Evolutionary conservation across 768 basidiomycete species (phyloP).

Genomic region (Mycena indigotica): DNA sequence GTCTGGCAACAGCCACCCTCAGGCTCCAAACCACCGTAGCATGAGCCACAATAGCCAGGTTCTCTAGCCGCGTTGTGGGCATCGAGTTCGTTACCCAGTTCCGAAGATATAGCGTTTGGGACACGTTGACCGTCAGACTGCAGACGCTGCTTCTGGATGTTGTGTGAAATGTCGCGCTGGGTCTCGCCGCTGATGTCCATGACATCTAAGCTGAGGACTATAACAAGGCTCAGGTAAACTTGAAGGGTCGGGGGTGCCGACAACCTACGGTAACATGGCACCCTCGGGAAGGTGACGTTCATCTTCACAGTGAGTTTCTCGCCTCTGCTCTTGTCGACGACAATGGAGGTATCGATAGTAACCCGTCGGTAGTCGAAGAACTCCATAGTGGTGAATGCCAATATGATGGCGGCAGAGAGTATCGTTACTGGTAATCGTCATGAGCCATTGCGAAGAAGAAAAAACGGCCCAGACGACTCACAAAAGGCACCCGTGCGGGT

Average conservation of each 20-base stretch:
- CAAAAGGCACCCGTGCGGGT: slow-evolving; percentile 91
- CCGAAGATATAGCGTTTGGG: slow-evolving; percentile 53
- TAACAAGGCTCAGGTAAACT: neutral
- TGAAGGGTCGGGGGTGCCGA: slow-evolving; percentile 1
- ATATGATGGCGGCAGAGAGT: slow-evolving; percentile 87
- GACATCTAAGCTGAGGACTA: slow-evolving; percentile 93
- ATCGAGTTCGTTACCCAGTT: slow-evolving; percentile 87
- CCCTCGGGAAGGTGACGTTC: slow-evolving; percentile 93
- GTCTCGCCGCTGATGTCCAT: slow-evolving; percentile 99
- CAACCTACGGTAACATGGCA: slow-evolving; percentile 86
- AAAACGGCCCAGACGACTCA: slow-evolving; percentile 39
- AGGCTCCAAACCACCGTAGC: slow-evolving; percentile 85
- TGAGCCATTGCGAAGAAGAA: neutral
- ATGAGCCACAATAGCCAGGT: slow-evolving; percentile 86
- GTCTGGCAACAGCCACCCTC: slow-evolving; percentile 88
- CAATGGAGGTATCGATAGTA: slow-evolving; percentile 84
- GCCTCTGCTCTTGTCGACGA: slow-evolving; percentile 93
- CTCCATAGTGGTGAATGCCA: slow-evolving; percentile 89
- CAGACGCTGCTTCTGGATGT: slow-evolving; percentile 82
- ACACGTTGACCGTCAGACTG: slow-evolving; percentile 61
- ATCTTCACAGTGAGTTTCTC: slow-evolving; percentile 91
- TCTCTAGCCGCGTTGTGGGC: slow-evolving; percentile 64
- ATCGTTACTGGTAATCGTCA: slow-evolving; percentile 70
- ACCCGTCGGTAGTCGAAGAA: slow-evolving; percentile 93
- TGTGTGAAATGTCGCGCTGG: slow-evolving; percentile 88